Evolutionary conservation across 768 basidiomycete genomes (phyloP).

Genomic region (Pleurotus cornucopiae): DNA sequence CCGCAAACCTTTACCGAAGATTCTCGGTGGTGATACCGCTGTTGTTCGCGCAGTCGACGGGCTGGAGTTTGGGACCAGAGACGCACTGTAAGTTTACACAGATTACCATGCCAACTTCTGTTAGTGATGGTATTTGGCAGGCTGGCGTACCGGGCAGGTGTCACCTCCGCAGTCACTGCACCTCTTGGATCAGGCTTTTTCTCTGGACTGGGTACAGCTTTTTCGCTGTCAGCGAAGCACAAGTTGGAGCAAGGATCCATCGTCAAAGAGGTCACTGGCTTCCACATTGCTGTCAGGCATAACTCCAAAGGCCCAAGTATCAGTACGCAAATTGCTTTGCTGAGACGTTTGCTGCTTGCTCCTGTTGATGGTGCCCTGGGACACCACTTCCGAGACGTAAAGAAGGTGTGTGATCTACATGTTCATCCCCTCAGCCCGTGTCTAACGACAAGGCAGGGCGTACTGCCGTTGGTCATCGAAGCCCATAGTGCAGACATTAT

Average conservation of each 20-base stretch:
- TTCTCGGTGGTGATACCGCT: slow-evolving; percentile 47
- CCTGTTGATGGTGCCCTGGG: slow-evolving; percentile 33
- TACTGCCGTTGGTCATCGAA: slow-evolving; percentile 71
- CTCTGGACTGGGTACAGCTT: slow-evolving; percentile 61
- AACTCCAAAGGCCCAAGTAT: slow-evolving; percentile 45
- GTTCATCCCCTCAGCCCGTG: too few species aligned
- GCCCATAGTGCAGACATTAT: slow-evolving; percentile 80
- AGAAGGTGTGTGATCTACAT: slow-evolving; percentile 26
- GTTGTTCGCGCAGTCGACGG: slow-evolving; percentile 73
- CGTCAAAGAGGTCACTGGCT: slow-evolving; percentile 54
- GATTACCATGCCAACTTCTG: too few species aligned
- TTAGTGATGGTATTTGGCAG: slow-evolving; percentile 25
- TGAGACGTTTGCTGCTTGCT: slow-evolving; percentile 61
- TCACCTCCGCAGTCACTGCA: slow-evolving; percentile 63
- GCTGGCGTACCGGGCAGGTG: slow-evolving; percentile 66
- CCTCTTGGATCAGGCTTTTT: slow-evolving; percentile 52
- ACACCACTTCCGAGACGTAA: slow-evolving; percentile 42
- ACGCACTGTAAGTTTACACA: slow-evolving; percentile 76
- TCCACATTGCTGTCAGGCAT: slow-evolving; percentile 63
- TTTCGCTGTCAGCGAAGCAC: slow-evolving; percentile 57
- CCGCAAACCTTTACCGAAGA: slow-evolving; percentile 34
- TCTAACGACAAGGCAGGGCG: slow-evolving; percentile 41
- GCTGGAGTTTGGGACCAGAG: slow-evolving; percentile 61
- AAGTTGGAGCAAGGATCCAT: slow-evolving; percentile 60
- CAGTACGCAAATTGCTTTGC: slow-evolving; percentile 76